phyloP scores from a whole-genome alignment of 805 yeast species.

The Cyberlindnera euphorbiae region DNA sequence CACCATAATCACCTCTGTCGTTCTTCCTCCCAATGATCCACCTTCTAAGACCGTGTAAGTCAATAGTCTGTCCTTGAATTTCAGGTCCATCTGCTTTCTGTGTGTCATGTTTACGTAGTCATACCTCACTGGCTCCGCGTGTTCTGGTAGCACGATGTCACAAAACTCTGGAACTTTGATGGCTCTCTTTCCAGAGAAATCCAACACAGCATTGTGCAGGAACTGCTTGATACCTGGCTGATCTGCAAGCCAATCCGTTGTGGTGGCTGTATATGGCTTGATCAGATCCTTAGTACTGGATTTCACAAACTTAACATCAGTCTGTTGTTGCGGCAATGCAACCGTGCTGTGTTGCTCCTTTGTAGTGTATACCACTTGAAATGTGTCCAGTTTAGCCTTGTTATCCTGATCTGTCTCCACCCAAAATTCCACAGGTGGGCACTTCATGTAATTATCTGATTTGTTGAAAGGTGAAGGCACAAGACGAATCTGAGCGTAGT shows the following conservation, averaged over 20 bases:
- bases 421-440: conserved; percentile 58
- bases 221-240: conserved; percentile 43
- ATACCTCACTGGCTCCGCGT: conserved; percentile 38
- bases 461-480: conserved; percentile 38
- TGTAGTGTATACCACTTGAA: conserved; percentile 41
- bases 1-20: conserved; percentile 44
- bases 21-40: conserved; percentile 54
- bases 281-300: conserved; percentile 15
- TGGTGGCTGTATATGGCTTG: conserved; percentile 12
- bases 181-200: conserved; percentile 34
- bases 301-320: conserved; percentile 41
- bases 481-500: conserved; percentile 41
- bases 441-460: conserved; percentile 26
- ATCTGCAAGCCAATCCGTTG: conserved; percentile 20
- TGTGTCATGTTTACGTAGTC: conserved; percentile 39
- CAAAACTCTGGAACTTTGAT: conserved; percentile 36
- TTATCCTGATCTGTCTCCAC: conserved; percentile 36
- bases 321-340: conserved; percentile 34
- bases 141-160: conserved; percentile 31
- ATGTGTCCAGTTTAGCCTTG: conserved; percentile 29
- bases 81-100: conserved; percentile 41
- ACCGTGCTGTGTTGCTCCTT: conserved; percentile 39
- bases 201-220: conserved; percentile 33
- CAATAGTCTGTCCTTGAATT: conserved; percentile 30
- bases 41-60: conserved; percentile 49